A percentile compares a stretch with the other conserved stretches of the same genome.
Conservation (phyloP, 331 rosid genomes). For the Arachis monticola region DNA sequence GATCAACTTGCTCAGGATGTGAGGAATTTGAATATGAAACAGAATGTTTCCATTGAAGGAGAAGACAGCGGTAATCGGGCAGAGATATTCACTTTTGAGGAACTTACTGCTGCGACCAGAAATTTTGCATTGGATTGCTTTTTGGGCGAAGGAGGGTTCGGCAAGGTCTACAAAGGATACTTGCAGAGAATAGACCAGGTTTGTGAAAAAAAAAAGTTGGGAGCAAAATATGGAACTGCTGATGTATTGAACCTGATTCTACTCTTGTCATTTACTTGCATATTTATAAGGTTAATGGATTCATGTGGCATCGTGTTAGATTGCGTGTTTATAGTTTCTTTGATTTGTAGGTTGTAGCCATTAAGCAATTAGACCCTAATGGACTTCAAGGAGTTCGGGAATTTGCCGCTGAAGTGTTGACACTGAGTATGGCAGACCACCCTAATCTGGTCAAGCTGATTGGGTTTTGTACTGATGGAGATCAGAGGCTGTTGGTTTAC, state of each 20-base stretch:
- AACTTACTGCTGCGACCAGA: conserved; percentile 59
- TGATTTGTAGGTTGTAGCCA: conserved; percentile 71
- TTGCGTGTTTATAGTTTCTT: neutral
- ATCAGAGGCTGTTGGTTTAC: conserved; percentile 78
- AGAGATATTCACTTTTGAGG: conserved; percentile 54
- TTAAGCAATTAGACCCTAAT: conserved; percentile 68
- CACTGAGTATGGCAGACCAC: conserved; percentile 69
- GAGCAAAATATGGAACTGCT: neutral
- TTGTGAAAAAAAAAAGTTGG: conserved; percentile 18
- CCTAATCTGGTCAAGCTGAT: conserved; percentile 80
- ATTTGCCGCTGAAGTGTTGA: conserved; percentile 74
- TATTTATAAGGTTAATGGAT: neutral
- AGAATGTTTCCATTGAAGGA: conserved; percentile 40
- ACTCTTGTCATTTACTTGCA: conserved; percentile 4
- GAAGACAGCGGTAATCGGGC: conserved; percentile 42
- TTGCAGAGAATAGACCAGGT: conserved; percentile 65
- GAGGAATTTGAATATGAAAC: conserved; percentile 50
- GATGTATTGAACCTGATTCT: conserved; percentile 4
- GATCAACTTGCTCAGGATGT: conserved; percentile 60
- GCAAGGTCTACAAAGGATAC: conserved; percentile 73
- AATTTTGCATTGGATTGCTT: conserved; percentile 60
- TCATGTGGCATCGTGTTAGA: neutral
- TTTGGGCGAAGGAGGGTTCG: conserved; percentile 90
- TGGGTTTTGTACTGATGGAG: conserved; percentile 82
- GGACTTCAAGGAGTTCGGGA: conserved; percentile 75